Evolutionary conservation across 306 rosid genomes (phyloP).

Genomic region (Vicia sativa): DNA sequence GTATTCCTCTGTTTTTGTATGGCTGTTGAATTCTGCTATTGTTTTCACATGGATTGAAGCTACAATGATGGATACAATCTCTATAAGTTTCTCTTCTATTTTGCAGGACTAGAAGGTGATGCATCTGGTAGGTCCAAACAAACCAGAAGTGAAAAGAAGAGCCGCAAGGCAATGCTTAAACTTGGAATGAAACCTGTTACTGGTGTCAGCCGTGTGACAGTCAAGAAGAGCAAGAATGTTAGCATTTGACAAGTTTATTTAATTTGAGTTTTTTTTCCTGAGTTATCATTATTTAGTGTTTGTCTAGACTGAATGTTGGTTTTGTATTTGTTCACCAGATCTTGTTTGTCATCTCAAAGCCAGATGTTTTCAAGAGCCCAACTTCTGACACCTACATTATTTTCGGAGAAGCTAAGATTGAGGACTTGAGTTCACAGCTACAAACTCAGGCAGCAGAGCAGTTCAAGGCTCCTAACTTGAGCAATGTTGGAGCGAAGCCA

Average conservation of each 20-base stretch:
- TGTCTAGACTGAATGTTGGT: neutral
- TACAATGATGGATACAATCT: slow-evolving; percentile 1
- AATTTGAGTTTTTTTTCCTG: neutral
- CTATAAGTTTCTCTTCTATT: slow-evolving; percentile 21
- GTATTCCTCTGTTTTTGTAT: neutral
- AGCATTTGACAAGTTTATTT: slow-evolving; percentile 31
- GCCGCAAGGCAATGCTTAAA: slow-evolving; percentile 90
- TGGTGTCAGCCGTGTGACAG: slow-evolving; percentile 84
- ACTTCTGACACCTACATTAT: slow-evolving; percentile 81
- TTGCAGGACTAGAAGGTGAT: slow-evolving; percentile 64
- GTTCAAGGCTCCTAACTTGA: slow-evolving; percentile 80
- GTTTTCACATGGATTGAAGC: slow-evolving; percentile 4
- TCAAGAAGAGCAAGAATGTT: slow-evolving; percentile 91
- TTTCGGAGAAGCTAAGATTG: slow-evolving; percentile 91
- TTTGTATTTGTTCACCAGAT: slow-evolving; percentile 53
- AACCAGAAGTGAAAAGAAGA: slow-evolving; percentile 88
- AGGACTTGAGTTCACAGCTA: slow-evolving; percentile 86
- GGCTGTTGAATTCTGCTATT: neutral
- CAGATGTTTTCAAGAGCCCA: slow-evolving; percentile 93
- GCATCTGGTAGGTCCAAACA: slow-evolving; percentile 83
- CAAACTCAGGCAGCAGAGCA: slow-evolving; percentile 95
- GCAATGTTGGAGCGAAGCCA: slow-evolving; percentile 61
- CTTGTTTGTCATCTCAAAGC: slow-evolving; percentile 82
- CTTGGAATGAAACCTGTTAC: slow-evolving; percentile 87
- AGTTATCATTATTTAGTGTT: neutral